phyloP scores from a whole-genome alignment of 129 eudicot genomes.

The Lonicera japonica region DNA sequence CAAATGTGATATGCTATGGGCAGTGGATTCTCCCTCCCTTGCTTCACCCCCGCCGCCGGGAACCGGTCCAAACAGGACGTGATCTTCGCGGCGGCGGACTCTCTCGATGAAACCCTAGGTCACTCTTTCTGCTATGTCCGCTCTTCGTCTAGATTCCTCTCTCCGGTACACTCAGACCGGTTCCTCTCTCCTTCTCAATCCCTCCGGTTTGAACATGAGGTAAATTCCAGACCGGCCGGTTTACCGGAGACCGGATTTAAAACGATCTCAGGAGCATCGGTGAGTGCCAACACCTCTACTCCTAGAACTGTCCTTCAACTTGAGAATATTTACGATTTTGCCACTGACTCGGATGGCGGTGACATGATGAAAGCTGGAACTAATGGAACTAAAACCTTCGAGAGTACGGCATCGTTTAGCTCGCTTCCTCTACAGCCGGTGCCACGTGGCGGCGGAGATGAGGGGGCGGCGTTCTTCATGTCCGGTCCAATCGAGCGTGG shows the following conservation, averaged over 20 bases:
- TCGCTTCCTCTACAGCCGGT: constrained; percentile 15
- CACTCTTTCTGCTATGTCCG: constrained; percentile 20
- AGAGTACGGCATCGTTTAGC: constrained; percentile 17
- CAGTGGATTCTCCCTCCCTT: too few relatives aligned
- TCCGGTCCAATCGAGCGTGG: constrained; percentile 18
- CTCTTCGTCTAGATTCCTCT: constrained; percentile 6
- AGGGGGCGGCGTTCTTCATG: constrained; percentile 12
- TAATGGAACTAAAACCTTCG: constrained; percentile 12
- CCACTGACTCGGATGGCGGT: constrained; percentile 3
- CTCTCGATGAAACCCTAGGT: constrained; percentile 15
- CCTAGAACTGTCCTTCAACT: constrained; percentile 14
- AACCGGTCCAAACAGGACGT: too few relatives aligned
- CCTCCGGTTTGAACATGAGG: constrained; percentile 6
- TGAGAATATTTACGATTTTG: background rate
- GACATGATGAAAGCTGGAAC: too few relatives aligned
- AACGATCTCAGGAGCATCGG: constrained; percentile 17
- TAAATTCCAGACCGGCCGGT: background rate
- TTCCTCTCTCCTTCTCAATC: constrained; percentile 10
- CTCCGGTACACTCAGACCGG: constrained; percentile 14
- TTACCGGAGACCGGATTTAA: constrained; percentile 11
- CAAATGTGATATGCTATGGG: too few relatives aligned
- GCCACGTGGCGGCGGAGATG: constrained; percentile 14
- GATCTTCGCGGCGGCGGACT: background rate
- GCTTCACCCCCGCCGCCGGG: too few relatives aligned
- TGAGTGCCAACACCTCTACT: constrained; percentile 15